Percentiles rank a stretch among this genome's conserved stretches.
phyloP scores from a whole-genome alignment of 257 asterid genomes.

The Hygrophila difformis region DNA sequence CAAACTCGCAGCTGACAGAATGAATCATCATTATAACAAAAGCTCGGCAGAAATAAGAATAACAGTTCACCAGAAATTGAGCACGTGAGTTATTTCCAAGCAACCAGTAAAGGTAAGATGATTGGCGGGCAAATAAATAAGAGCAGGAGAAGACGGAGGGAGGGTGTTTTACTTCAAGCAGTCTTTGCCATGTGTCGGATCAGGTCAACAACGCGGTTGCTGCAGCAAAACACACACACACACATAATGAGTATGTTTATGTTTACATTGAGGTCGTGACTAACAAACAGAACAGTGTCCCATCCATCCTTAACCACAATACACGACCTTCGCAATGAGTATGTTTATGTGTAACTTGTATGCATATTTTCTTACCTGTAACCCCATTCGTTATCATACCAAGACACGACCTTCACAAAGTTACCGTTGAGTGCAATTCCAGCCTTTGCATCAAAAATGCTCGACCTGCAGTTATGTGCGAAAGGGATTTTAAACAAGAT shows the following conservation, averaged over 20 bases:
- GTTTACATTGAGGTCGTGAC: neutral
- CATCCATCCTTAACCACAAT: neutral
- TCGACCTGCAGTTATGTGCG: constrained; percentile 33
- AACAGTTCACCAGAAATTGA: neutral
- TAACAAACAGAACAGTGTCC: neutral
- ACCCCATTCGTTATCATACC: constrained; percentile 74
- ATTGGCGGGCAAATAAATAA: neutral
- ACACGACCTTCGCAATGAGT: too few species aligned
- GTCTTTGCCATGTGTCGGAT: constrained; percentile 45
- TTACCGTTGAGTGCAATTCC: constrained; percentile 52
- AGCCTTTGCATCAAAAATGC: constrained; percentile 65
- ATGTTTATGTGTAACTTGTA: too few species aligned
- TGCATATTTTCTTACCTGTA: constrained; percentile 38
- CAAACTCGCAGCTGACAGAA: too few species aligned
- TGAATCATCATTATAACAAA: too few species aligned
- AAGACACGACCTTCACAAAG: constrained; percentile 55
- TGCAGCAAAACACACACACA: constrained; percentile 13
- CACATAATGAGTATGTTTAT: too few species aligned
- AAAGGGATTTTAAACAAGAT: too few species aligned
- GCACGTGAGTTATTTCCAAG: constrained; percentile 17
- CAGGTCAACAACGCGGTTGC: constrained; percentile 51
- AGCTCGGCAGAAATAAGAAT: too few species aligned
- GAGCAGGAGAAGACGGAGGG: neutral
- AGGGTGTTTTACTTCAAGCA: constrained; percentile 5
- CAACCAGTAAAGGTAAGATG: neutral